Conservation (phyloP, 495 filamentous ascomycete genomes). For the Podospora anserina region DNA sequence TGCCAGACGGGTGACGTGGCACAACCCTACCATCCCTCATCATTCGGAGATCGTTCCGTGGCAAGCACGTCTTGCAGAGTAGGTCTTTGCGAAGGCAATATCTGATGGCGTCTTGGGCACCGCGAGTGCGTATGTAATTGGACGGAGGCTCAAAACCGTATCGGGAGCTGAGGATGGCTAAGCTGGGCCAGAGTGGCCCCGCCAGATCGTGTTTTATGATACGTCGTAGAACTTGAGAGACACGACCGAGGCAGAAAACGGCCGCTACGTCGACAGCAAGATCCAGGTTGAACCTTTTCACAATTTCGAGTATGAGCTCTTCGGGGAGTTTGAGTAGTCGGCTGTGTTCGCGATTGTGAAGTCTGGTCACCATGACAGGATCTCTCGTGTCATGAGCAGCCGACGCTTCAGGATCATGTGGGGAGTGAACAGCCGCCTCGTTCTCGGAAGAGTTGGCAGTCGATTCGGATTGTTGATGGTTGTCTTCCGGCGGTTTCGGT, state of each 20-base stretch:
- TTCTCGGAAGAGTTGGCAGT: neutral
- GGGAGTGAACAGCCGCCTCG: neutral
- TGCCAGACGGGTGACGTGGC: neutral
- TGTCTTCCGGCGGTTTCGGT: neutral
- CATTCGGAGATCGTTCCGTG: neutral
- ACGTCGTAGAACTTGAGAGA: neutral
- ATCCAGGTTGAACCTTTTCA: neutral
- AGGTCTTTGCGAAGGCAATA: neutral
- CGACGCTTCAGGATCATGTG: neutral
- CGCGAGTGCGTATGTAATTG: neutral
- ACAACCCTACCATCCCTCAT: neutral
- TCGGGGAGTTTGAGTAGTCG: neutral
- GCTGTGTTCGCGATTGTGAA: neutral
- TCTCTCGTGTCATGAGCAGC: neutral
- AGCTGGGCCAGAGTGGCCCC: no score
- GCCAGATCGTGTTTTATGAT: no score
- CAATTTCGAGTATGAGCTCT: neutral
- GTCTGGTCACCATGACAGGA: neutral
- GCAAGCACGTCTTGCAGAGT: conserved; percentile 18
- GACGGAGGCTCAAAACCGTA: no score
- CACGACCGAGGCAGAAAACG: neutral
- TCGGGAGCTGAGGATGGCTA: no score
- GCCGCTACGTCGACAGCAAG: neutral
- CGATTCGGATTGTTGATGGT: neutral
- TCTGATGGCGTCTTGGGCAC: neutral